Evolutionary conservation across 768 basidiomycete genomes (phyloP), one percentile per base, ranked within the genome.

Genomic region (Boletus patriciae): DNA sequence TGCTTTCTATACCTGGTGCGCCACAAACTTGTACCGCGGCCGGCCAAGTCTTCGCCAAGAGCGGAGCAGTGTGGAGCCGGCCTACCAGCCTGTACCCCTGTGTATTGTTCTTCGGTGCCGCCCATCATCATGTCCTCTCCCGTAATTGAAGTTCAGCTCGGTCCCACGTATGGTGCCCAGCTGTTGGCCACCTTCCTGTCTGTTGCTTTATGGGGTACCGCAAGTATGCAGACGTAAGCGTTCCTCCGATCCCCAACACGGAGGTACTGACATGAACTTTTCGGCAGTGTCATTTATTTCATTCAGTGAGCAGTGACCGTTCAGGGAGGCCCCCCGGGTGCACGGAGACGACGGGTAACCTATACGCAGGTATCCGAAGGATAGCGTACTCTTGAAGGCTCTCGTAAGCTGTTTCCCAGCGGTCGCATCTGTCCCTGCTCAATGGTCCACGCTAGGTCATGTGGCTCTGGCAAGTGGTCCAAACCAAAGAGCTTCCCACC

Each of bases 151-250:
- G 27, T 57, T n/a, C 25, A 19, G 10, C 58, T 58, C 7, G 55
- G 55, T 16, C 40, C 56, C 23, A 52, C 36, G 2, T 47, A 60
- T 43, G 60, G 59, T 23, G 58, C 44, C 29, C 58, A 60, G 48
- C 52, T 62, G n/a, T 40, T 52, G 21, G 54, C 50, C 16, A 29
- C 59, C 4, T 61, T 38, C 18, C 10, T 52, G 15, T 43, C 50
- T 40, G 46, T 61, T 15, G 59, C 59, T 13, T 41, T 62, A 25
- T 61, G 61, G 61, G 54, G 59, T 8, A 61, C 37, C 16, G 42
- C 60, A 25, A 55, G 58, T 43, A 55, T 55, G 58, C 48, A 55
- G 45, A 60, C 60, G 53, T 60, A 31, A 19, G 53, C 25, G 12
- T 34, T 31, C 13, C 6, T 40, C 31, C 7, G 6, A 37, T 29